Evolutionary conservation across 2,329 filamentous ascomycete species (phyloP), one percentile per base, ranked within the genome.

Genomic region (Colletotrichum chrysophilum): DNA sequence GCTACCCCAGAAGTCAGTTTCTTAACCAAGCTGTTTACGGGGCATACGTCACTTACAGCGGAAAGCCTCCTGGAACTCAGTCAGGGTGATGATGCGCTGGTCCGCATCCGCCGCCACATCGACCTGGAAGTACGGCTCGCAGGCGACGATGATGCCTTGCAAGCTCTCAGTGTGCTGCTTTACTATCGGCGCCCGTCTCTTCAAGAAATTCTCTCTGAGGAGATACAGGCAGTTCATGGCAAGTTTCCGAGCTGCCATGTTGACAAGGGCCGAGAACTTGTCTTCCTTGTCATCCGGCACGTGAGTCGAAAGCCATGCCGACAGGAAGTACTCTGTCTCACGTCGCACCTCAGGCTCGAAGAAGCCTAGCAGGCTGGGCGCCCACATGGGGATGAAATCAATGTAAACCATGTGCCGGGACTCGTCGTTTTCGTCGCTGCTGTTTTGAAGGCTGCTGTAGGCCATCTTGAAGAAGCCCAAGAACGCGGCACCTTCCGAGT

Each of bases 321-420:
- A 80, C 21, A 92, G 74, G 70, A 91, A 87, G 1, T 79, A 77
- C 67, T 89, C 86, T 6, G 88, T 85, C 4, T 83, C 83, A 8
- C 76, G 77, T 66, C 87, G 85, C 18, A 90, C 85, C 4, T 80
- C 78, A 7, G 81, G 75, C 65, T 91, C 88, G 28, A 84, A 84
- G 77, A 87, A 89, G 9, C 85, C 86, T 36, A 92, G 81, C 28
- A 92, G 80, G 28, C 84, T 83, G 2, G 91, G 90, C 6, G 83
- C 87, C 90, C 90, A 92, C n/a, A 81, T 78, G 0, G 87, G 85
- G 5, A 85, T 79, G 24, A 60, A 38, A n/a, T 75, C 71, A 56
- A 76, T 55, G n/a, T 71, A 74, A 28, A 88, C 60, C 60, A 81
- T 80, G 16, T 80, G 78, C 14, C 61, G 65, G 24, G 18, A 58